Base-by-base conservation (phyloP, 441 rosid species). In the Croton setiger region DNA sequence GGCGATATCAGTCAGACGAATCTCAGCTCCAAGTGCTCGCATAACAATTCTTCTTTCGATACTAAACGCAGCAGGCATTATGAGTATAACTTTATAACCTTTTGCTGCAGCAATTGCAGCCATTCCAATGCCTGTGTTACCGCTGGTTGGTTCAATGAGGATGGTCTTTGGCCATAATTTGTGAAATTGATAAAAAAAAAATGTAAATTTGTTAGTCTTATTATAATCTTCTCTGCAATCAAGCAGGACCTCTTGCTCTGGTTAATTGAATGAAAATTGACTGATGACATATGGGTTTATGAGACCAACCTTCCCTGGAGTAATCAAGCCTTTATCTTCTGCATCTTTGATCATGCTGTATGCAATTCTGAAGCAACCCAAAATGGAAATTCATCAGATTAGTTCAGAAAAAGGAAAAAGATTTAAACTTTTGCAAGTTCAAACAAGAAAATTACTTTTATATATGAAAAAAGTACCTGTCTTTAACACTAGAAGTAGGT, bases 271-370 rank as follows among this genome's bases (percentile, higher is more conserved):
- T 37, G 41, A 37, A 1, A 7, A 37, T 4, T 37, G 41, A 37
- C 8, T 37, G 41, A 37, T 37, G 3, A 37, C 5, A 37, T 37
- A 4, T 37, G 17, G 36, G 61, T 7, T 17, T 31, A 5, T 17
- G 56, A 27, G 9, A 51, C 17, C 9, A 64, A 92, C 97, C 91
- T 89, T 88, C 13, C 98, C 93, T 0, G 98, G 91, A 2, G 81
- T 84, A 27, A 92, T 92, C 76, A 88, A 55, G 44, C 98, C 90
- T 69, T 85, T 87, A 3, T 86, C 90, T 79, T 88, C 91, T 48
- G 96, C 98, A 82, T 87, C 92, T 82, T 82, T 81, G 66, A 89
- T 88, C 96, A 88, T 92, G 58, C 89, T 85, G 71, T 78, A 63
- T 0, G 87, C 91, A 60, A 86, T 81, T 70, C 97, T 89, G 68